phyloP scores from a whole-genome alignment of 495 filamentous ascomycete species.

The Rhypophila decipiens region DNA sequence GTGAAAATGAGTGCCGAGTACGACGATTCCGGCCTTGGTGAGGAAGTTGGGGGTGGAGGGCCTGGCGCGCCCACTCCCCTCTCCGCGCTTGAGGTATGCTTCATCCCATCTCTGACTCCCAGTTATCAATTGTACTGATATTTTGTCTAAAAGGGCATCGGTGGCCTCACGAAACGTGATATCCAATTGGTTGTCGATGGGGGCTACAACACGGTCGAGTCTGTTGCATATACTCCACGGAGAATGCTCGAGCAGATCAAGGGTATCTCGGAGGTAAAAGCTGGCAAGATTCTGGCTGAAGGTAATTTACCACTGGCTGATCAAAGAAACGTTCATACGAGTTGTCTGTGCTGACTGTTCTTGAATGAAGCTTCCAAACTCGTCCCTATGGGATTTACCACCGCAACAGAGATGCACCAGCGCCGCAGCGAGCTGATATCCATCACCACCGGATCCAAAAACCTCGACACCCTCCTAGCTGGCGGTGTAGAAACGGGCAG shows the following conservation, averaged over 20 bases:
- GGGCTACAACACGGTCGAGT: conserved; percentile 90
- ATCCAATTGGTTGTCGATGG: conserved; percentile 89
- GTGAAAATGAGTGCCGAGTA: conserved; percentile 29
- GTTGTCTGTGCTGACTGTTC: conserved; percentile 14
- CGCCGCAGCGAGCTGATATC: conserved; percentile 94
- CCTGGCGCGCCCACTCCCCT: conserved; percentile 96
- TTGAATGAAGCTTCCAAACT: conserved; percentile 70
- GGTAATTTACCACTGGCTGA: no score
- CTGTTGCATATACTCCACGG: conserved; percentile 89
- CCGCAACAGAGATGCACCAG: conserved; percentile 98
- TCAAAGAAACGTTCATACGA: no score
- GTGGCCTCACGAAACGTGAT: conserved; percentile 85
- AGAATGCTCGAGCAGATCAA: conserved; percentile 88
- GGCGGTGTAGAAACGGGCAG: conserved; percentile 95
- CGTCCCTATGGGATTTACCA: conserved; percentile 98
- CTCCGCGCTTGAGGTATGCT: conserved; percentile 70
- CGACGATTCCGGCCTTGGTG: conserved; percentile 34
- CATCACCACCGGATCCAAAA: conserved; percentile 94
- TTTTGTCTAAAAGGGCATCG: conserved; percentile 51
- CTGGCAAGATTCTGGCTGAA: conserved; percentile 86
- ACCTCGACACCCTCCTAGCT: conserved; percentile 89
- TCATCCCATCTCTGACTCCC: neutral
- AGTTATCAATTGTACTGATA: neutral
- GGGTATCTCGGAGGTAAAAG: conserved; percentile 94
- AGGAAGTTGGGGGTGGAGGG: conserved; percentile 53